phyloP scores from a whole-genome alignment of 2,329 filamentous ascomycete species.

The Neofusicoccum cordaticola region DNA sequence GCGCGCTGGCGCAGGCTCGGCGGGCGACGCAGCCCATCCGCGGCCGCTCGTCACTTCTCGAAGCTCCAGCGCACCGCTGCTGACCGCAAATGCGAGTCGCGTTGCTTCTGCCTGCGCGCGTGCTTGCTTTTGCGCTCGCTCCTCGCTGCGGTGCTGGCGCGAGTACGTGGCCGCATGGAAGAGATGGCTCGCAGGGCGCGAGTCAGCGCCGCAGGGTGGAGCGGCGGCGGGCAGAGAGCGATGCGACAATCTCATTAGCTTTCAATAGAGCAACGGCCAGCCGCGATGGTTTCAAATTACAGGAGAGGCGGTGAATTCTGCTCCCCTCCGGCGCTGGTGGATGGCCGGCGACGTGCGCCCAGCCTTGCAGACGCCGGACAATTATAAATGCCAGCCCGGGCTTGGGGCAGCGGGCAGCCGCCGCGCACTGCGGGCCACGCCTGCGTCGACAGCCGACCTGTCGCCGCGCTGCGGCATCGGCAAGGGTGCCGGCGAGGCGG shows the following conservation, averaged over 20 bases:
- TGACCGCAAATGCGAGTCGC: slow-evolving; percentile 14
- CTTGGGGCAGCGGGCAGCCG: neutral
- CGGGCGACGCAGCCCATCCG: neutral
- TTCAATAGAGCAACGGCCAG: slow-evolving; percentile 13
- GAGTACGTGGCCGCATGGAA: slow-evolving; percentile 6
- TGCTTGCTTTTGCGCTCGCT: slow-evolving; percentile 11
- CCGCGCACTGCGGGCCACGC: slow-evolving; percentile 2
- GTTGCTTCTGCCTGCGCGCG: slow-evolving; percentile 13
- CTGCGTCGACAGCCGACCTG: neutral
- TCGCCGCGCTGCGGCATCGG: slow-evolving; percentile 13
- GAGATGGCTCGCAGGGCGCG: slow-evolving; percentile 4
- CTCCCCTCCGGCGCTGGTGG: slow-evolving; percentile 7
- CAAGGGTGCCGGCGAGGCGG: slow-evolving; percentile 1
- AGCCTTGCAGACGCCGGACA: slow-evolving; percentile 13
- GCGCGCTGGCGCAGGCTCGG: slow-evolving; percentile 7
- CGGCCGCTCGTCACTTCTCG: slow-evolving; percentile 7
- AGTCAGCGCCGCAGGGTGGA: slow-evolving; percentile 9
- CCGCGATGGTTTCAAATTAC: slow-evolving; percentile 17
- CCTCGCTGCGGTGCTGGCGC: slow-evolving; percentile 7
- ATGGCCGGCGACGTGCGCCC: slow-evolving; percentile 1
- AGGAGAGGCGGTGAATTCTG: slow-evolving; percentile 18
- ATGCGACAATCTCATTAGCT: slow-evolving; percentile 17
- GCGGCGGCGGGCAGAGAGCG: slow-evolving; percentile 12
- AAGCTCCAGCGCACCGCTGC: slow-evolving; percentile 10
- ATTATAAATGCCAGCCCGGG: slow-evolving; percentile 8